Conservation (phyloP, 345 rosid species). For the Anastatica hierochuntica region DNA sequence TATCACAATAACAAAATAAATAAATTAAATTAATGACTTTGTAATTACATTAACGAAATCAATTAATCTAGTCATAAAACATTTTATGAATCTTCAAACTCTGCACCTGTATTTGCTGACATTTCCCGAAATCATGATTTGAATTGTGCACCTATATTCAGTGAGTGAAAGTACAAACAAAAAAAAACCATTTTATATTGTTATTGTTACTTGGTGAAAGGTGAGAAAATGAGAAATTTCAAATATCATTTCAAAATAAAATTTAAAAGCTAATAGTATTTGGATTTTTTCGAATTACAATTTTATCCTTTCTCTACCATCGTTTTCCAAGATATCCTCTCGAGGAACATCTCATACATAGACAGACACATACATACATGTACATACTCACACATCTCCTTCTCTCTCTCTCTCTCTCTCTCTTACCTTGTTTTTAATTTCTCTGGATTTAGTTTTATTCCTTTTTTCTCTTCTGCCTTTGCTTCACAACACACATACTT, state of each 20-base stretch:
- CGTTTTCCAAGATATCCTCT: conserved; percentile 66
- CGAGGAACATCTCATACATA: conserved; percentile 39
- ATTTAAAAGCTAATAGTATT: background rate
- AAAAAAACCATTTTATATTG: no score
- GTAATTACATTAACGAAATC: no score
- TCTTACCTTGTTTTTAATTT: conserved; percentile 29
- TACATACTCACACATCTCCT: conserved; percentile 6
- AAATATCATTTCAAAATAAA: conserved; percentile 1
- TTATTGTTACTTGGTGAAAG: no score
- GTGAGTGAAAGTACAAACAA: no score
- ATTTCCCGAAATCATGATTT: no score
- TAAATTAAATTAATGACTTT: no score
- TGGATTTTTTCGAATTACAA: background rate
- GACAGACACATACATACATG: conserved; percentile 1
- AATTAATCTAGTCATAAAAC: no score
- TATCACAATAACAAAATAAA: no score
- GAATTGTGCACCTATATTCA: no score
- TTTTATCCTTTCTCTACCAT: conserved; percentile 26
- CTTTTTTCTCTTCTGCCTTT: conserved; percentile 27
- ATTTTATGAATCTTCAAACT: no score
- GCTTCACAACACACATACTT: conserved; percentile 28
- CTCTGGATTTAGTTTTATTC: conserved; percentile 18
- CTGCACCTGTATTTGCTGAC: no score
- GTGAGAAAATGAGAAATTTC: background rate
- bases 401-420: conserved; percentile 30